These are phyloP conservation scores for Ophiosphaerella narmari DNA, from an alignment of 2,329 filamentous ascomycete genomes.

Conservation along the genomic window DNA sequence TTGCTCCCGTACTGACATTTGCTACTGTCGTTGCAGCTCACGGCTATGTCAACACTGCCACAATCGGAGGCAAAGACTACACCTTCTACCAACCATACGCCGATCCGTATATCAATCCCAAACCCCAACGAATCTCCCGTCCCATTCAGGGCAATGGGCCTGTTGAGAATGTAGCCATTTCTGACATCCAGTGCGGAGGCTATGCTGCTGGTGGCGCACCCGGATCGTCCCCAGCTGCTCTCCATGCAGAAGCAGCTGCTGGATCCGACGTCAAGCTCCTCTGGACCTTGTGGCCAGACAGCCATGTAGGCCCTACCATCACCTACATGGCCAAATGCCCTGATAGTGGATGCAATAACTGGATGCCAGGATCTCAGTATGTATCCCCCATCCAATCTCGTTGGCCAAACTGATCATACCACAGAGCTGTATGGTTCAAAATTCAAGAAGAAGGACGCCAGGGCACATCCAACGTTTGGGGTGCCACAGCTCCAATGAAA, in stretches of 20 bases:
- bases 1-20: slow-evolving; percentile 32
- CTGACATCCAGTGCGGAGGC: slow-evolving; percentile 63
- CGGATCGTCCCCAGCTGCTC: slow-evolving; percentile 59
- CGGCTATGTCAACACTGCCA: slow-evolving; percentile 44
- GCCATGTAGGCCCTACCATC: slow-evolving; percentile 59
- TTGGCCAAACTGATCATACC: slow-evolving; percentile 14
- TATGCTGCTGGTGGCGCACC: slow-evolving; percentile 54
- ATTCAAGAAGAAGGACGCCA: slow-evolving; percentile 56
- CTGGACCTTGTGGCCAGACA: slow-evolving; percentile 59
- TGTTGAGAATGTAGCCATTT: slow-evolving; percentile 57
- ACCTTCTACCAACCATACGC: slow-evolving; percentile 43
- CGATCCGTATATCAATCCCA: slow-evolving; percentile 39
- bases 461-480: slow-evolving; percentile 59
- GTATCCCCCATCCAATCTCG: slow-evolving; percentile 24
- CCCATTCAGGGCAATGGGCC: slow-evolving; percentile 63
- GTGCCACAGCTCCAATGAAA: slow-evolving; percentile 51
- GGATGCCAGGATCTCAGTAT: slow-evolving; percentile 51
- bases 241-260: slow-evolving; percentile 59
- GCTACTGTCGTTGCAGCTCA: slow-evolving; percentile 39
- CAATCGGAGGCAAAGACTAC: slow-evolving; percentile 37
- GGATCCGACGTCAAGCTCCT: slow-evolving; percentile 59
- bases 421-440: slow-evolving; percentile 61
- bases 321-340: slow-evolving; percentile 67
- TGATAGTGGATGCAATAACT: slow-evolving; percentile 56
- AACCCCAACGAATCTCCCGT: slow-evolving; percentile 60